These are phyloP conservation scores for Chaetomium fimeti DNA, from an alignment of 495 filamentous ascomycete genomes.

Conservation along the genomic window DNA sequence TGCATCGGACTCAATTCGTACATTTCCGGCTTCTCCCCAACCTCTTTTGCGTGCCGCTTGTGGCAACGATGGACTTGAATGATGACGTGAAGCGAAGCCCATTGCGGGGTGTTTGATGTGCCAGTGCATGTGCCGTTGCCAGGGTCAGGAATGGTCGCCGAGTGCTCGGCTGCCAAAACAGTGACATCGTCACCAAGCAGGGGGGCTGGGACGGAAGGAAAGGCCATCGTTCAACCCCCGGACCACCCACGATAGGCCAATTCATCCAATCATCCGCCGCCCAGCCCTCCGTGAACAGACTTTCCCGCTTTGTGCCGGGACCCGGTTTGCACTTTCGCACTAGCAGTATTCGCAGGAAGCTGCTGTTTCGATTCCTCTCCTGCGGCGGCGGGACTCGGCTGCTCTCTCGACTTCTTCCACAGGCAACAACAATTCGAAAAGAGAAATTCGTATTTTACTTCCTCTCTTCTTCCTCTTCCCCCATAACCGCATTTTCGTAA, in stretches of 20 bases:
- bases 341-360: constrained; percentile 1
- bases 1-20: neutral
- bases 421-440: neutral
- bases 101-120: neutral
- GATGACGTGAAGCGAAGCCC: neutral
- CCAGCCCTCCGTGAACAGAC: constrained; percentile 22
- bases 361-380: neutral
- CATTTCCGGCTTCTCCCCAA: neutral
- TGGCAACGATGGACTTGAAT: neutral
- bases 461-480: neutral
- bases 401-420: neutral
- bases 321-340: neutral
- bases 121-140: neutral
- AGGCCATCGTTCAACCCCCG: neutral
- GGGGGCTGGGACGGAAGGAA: neutral
- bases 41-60: neutral
- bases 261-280: constrained; percentile 29
- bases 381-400: neutral
- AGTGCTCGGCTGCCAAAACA: constrained; percentile 2
- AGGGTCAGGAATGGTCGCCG: neutral
- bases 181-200: neutral
- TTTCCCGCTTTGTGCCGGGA: constrained; percentile 26
- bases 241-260: neutral
- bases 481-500: constrained; percentile 4
- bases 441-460: neutral